Percentiles rank a stretch among this genome's conserved stretches.
Conservation (phyloP, 2,329 filamentous ascomycete genomes). For the Apiospora aurea region DNA sequence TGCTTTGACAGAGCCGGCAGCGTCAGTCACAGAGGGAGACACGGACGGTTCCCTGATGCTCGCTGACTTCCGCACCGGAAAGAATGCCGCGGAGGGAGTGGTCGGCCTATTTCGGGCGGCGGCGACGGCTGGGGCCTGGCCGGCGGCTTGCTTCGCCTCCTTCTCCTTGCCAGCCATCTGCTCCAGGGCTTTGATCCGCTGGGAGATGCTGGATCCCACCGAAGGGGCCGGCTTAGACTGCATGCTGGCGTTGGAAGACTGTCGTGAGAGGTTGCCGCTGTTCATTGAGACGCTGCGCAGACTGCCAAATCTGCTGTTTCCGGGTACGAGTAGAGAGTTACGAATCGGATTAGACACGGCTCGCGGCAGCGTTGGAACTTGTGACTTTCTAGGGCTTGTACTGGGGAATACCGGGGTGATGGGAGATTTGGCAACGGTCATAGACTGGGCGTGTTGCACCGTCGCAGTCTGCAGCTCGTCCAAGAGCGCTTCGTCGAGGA, state of each 20-base stretch:
- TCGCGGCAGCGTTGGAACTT: conserved; percentile 42
- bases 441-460: conserved; percentile 81
- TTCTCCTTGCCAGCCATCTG: conserved; percentile 66
- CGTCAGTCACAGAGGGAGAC: conserved; percentile 41
- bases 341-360: conserved; percentile 59
- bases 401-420: conserved; percentile 67
- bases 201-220: conserved; percentile 88
- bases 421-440: conserved; percentile 84
- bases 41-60: conserved; percentile 42
- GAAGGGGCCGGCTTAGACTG: conserved; percentile 52
- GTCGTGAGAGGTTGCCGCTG: conserved; percentile 58
- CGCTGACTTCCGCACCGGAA: conserved; percentile 50
- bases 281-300: conserved; percentile 64
- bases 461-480: conserved; percentile 85
- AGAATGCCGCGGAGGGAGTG: conserved; percentile 49
- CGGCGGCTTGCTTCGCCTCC: neutral
- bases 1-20: neutral
- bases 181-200: conserved; percentile 91
- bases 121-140: neutral
- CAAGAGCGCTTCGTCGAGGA: conserved; percentile 77
- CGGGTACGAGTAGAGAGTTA: conserved; percentile 52
- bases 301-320: conserved; percentile 54
- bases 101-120: neutral
- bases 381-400: conserved; percentile 37
- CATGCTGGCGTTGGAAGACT: conserved; percentile 55